Base-by-base conservation (phyloP, 139 green algal genomes). In the Trebouxia sp. region DNA sequence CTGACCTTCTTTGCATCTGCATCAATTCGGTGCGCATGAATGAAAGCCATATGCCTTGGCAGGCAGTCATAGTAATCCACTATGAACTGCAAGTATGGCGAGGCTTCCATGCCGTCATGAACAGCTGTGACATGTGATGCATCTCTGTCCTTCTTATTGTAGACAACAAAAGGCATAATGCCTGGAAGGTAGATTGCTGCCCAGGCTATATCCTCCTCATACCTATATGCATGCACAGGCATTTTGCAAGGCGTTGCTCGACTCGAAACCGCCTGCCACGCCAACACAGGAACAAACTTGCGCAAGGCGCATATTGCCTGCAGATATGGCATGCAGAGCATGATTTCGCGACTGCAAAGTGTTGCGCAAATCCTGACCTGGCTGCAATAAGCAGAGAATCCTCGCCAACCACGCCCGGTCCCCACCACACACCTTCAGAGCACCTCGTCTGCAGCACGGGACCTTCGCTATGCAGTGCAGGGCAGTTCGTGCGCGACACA, bases 51-150 rank as follows among this genome's bases (percentile, higher is more conserved):
- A 74, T 51, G 75, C 6, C 38, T 45, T n/a, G 81, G 81, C 74
- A 84, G 58, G 43, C 35, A 37, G 45, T 78, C 74, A 24, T 76
- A 84, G 58, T 81, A 80, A 42, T 84, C 81, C 3, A 77, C 35
- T 28, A 84, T 84, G 74, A 81, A 84, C 56, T 78, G 58, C 45
- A 84, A 32, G 58, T 84, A 84, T 11, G 67, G 74, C 30, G 72
- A 65, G 24, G 81, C 81, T 24, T 84, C 81, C 24, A 75, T 79
- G 48, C 79, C 79, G 41, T 58, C 74, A 66, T 78, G 74, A 2
- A 56, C 78, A n/a, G 43, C 65, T 9, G 78, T 70, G 28, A 30
- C 9, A 30, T 83, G 78, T 24, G 30, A 35, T 5, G 78, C 47
- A 22, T 43, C 28, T 12, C 37, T 72, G 62, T 72, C 62, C 4